A percentile compares a stretch with the other conserved stretches of the same genome.
These are phyloP conservation scores for Penicillium crystallinum DNA, from an alignment of 495 filamentous ascomycete genomes.

Conservation along the genomic window DNA sequence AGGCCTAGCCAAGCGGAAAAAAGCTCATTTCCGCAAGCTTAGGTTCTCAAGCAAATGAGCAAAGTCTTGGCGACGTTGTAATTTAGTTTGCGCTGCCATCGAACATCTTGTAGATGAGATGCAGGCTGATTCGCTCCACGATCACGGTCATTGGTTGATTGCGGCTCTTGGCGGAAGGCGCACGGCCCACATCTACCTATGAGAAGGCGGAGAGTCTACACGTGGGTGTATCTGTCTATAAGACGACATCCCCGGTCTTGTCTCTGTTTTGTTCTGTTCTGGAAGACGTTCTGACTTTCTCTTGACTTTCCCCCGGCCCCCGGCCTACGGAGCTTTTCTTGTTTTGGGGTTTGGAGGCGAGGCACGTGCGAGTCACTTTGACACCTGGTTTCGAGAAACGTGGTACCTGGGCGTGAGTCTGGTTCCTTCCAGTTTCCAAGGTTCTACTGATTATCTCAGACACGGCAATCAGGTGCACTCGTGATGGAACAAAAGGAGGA, in stretches of 20 bases:
- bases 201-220: not conserved
- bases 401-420: too few relatives aligned
- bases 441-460: too few relatives aligned
- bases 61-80: not conserved
- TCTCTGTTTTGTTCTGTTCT: not conserved
- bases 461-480: too few relatives aligned
- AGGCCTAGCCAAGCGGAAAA: not conserved
- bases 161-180: constrained; percentile 3
- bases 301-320: too few relatives aligned
- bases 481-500: not conserved
- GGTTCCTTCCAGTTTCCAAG: too few relatives aligned
- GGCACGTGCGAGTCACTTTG: not conserved
- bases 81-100: not conserved
- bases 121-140: too few relatives aligned
- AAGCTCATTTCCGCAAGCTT: constrained; percentile 2
- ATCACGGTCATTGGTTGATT: not conserved
- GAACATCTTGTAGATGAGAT: not conserved
- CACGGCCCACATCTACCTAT: not conserved
- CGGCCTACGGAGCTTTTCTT: too few relatives aligned
- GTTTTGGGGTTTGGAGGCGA: not conserved
- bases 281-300: not conserved
- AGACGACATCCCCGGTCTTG: not conserved
- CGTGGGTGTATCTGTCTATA: constrained; percentile 4
- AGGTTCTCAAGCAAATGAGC: constrained; percentile 4
- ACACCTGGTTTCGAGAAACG: too few relatives aligned